Evolutionary conservation across 2,329 filamentous ascomycete species (phyloP).

Genomic region (Fusarium abutilonis): DNA sequence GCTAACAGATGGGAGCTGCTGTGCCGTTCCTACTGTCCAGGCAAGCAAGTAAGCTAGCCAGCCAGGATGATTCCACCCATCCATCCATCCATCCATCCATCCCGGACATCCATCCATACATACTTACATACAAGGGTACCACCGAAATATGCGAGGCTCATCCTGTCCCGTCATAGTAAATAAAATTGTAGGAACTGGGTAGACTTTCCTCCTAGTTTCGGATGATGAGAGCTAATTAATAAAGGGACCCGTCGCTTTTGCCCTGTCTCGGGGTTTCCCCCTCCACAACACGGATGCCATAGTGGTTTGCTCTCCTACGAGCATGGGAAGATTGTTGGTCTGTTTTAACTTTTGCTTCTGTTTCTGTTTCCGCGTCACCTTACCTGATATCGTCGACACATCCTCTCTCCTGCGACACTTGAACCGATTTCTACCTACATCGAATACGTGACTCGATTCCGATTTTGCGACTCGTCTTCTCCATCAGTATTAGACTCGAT

Average conservation of each 20-base stretch:
- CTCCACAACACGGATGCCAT: conserved; percentile 1
- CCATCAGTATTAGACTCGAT: conserved; percentile 1
- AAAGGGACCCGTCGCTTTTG: conserved; percentile 28
- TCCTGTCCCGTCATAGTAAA: conserved; percentile 21
- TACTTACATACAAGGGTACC: too few relatives aligned
- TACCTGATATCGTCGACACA: conserved; percentile 5
- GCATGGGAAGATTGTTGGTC: conserved; percentile 14
- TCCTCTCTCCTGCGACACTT: conserved; percentile 2
- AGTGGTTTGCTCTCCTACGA: conserved; percentile 1
- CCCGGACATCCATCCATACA: not conserved
- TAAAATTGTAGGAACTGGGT: conserved; percentile 8
- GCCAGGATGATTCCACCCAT: not conserved
- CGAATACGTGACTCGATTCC: conserved; percentile 10
- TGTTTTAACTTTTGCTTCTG: conserved; percentile 10
- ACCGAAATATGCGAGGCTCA: not conserved
- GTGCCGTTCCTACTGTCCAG: conserved; percentile 6
- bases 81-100: not conserved
- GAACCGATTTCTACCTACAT: not conserved
- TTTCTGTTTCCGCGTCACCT: conserved; percentile 1
- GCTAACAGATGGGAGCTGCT: conserved; percentile 12
- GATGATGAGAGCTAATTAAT: conserved; percentile 27
- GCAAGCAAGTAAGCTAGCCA: too few relatives aligned
- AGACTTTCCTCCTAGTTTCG: not conserved
- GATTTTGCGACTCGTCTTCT: conserved; percentile 6
- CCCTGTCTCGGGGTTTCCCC: conserved; percentile 16